A percentile compares a stretch with the other conserved stretches of the same genome.
Conservation (phyloP, 768 basidiomycete species). For the Collybia mongolica region DNA sequence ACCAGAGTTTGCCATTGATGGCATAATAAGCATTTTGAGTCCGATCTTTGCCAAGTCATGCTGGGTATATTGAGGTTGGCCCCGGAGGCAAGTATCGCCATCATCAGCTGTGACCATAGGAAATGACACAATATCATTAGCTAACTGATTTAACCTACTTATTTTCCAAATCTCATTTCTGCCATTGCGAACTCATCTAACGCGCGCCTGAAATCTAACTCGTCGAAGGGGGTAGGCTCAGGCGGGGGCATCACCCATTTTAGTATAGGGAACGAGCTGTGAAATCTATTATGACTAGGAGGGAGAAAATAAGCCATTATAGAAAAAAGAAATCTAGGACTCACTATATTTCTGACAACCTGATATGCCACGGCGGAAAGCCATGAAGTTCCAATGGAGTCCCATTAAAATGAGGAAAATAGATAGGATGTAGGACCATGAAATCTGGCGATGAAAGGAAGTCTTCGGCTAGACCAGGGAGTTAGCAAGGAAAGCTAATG, state of each 20-base stretch:
- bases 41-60: too few relatives aligned
- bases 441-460: conserved; percentile 71
- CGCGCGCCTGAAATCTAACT: conserved; percentile 63
- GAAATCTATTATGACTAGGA: conserved; percentile 27
- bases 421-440: conserved; percentile 68
- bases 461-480: conserved; percentile 37
- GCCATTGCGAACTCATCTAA: conserved; percentile 72
- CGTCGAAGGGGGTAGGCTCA: conserved; percentile 36
- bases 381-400: conserved; percentile 66
- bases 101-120: too few relatives aligned
- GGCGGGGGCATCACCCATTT: conserved; percentile 2
- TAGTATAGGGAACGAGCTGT: neutral
- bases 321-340: conserved; percentile 17
- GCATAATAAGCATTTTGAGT: too few relatives aligned
- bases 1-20: too few relatives aligned
- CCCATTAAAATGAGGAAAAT: conserved; percentile 29
- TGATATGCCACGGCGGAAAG: conserved; percentile 86
- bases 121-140: too few relatives aligned
- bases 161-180: conserved; percentile 80
- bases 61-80: too few relatives aligned
- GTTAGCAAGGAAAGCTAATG: conserved; percentile 1
- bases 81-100: too few relatives aligned
- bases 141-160: conserved; percentile 10
- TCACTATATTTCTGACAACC: conserved; percentile 78
- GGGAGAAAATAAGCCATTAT: neutral